Evolutionary conservation across 371 early-diverging fungal genomes (phyloP).

Genomic region (Smittium culicis): DNA sequence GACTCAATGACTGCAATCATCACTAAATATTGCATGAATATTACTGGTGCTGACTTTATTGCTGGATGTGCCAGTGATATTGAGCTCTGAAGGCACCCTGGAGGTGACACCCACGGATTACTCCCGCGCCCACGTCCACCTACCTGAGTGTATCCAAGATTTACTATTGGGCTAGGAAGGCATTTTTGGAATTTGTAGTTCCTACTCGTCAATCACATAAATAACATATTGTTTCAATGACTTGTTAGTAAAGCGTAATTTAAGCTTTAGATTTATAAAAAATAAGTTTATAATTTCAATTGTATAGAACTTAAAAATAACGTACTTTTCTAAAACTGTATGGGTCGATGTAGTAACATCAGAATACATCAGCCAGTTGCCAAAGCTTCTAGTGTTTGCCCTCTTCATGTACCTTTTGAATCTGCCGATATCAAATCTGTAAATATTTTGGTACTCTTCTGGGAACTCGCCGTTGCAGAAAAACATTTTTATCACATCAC

Average conservation of each 20-base stretch:
- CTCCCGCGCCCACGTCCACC: constrained; percentile 74
- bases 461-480: constrained; percentile 3
- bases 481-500: not conserved
- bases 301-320: no score
- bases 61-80: constrained; percentile 53
- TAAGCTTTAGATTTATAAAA: not conserved
- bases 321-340: constrained; percentile 62
- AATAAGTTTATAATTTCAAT: not conserved
- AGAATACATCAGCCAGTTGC: constrained; percentile 58
- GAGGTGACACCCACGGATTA: constrained; percentile 86
- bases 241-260: no score
- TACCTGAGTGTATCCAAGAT: constrained; percentile 61
- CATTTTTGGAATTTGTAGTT: constrained; percentile 47
- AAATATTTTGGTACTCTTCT: constrained; percentile 11
- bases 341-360: constrained; percentile 74
- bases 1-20: constrained; percentile 72
- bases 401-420: constrained; percentile 17
- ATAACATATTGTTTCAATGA: no score
- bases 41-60: constrained; percentile 31
- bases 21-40: constrained; percentile 82
- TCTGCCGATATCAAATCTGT: constrained; percentile 17
- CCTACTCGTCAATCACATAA: constrained; percentile 6
- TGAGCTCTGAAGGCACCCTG: constrained; percentile 80
- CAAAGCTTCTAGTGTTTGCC: constrained; percentile 36
- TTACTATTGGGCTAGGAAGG: constrained; percentile 62